Evolutionary conservation across 345 rosid genomes (phyloP).

Genomic region (Corchorus capsularis): DNA sequence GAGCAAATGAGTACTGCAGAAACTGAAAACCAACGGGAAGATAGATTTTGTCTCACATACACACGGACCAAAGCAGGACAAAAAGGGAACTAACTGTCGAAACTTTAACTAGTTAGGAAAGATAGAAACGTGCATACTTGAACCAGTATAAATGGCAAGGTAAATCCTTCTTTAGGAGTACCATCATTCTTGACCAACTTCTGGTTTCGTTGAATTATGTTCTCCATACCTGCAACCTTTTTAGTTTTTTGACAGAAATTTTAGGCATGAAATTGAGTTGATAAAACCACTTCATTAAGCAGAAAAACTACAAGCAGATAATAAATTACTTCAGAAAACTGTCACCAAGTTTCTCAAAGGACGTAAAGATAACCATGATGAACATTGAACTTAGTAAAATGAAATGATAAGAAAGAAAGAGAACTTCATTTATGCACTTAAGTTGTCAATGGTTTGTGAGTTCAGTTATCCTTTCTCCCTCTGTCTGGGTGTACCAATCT

Average conservation of each 20-base stretch:
- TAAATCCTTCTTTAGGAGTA: slow-evolving; percentile 38
- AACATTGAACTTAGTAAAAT: background rate
- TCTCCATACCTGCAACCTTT: slow-evolving; percentile 44
- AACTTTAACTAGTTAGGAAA: background rate
- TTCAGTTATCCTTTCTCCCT: background rate
- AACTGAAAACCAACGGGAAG: background rate
- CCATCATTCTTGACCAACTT: slow-evolving; percentile 32
- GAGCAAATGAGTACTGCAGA: background rate
- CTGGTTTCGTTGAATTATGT: slow-evolving; percentile 37
- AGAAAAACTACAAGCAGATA: background rate
- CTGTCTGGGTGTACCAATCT: too few relatives aligned
- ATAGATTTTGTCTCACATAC: background rate
- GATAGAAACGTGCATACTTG: slow-evolving; percentile 31
- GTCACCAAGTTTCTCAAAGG: background rate
- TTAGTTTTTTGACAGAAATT: background rate
- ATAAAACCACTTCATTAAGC: slow-evolving; percentile 8
- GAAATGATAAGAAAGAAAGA: background rate
- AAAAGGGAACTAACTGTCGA: background rate
- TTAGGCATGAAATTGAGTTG: background rate
- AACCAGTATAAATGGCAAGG: slow-evolving; percentile 47
- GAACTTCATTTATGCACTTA: background rate
- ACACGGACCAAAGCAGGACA: background rate
- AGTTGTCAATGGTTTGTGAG: background rate
- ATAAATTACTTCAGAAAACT: background rate
- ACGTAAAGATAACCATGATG: background rate